Base-by-base conservation (phyloP, 768 basidiomycete species). In the Amylocystis lapponica region DNA sequence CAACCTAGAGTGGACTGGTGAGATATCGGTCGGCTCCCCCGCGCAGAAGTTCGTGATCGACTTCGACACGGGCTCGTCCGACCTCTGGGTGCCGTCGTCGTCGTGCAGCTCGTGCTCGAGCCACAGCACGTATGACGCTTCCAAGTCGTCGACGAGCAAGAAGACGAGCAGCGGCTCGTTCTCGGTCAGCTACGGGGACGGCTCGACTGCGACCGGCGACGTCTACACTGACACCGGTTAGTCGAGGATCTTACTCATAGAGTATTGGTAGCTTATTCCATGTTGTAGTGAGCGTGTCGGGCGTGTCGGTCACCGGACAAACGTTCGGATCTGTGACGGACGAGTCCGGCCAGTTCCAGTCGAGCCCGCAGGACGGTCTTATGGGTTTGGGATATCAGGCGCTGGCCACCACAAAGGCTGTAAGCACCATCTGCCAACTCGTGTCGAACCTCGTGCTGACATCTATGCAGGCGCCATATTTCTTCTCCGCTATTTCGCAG, bases 241-340 rank as follows among this genome's bases (percentile, higher is more conserved):
- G 43, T 19, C 5, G 36, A 3, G n/a, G n/a, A 5, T 20, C 14
- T 3, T 10, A n/a, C 10, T 19, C 6, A 3, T 25, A 26, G 33
- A 14, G 13, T 23, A 8, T 3, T 19, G 31, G 11, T 23, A 3
- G 34, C 10, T 27, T 5, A 5, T 14, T 16, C 12, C 4, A 6
- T 16, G 8, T 6, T 19, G 3, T 42, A 49, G 52, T 53, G 4
- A 49, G 39, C 31, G 45, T 54, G 6, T 49, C 46, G 6, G 52
- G 52, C 13, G 27, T 50, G n/a, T 27, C 65, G 53, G 73, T 68
- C 7, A 52, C 48, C 3, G 53, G 53, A 27, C 76, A 77, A 53
- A 61, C 61, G 3, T 49, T 79, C 13, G 72, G 72, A 11, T 66
- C 66, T 19, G 74, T 76, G 19, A 62, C 55, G 10, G 54, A 51